A percentile compares a stretch with the other conserved stretches of the same genome.
phyloP scores from a whole-genome alignment of 2,329 filamentous ascomycete genomes.

The Trichoderma endophyticum region DNA sequence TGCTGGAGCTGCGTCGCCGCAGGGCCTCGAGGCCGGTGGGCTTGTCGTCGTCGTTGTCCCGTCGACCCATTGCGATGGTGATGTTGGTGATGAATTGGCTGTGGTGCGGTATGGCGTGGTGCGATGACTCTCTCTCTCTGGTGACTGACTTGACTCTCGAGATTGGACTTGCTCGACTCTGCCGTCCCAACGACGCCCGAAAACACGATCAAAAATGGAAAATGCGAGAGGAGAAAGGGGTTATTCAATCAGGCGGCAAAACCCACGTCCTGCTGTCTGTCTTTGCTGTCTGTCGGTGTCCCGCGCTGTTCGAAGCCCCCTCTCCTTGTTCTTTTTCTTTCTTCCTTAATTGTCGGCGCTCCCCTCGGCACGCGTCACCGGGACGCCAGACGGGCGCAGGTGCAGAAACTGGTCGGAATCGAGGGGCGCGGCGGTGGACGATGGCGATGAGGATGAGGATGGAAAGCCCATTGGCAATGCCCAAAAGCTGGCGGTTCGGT shows the following conservation, averaged over 20 bases:
- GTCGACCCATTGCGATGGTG: constrained; percentile 13
- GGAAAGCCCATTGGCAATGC: constrained; percentile 7
- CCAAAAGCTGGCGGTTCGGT: constrained; percentile 3
- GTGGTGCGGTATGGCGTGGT: neutral
- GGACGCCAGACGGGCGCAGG: constrained; percentile 16
- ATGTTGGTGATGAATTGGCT: neutral
- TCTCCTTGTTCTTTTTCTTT: neutral
- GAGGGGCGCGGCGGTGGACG: constrained; percentile 2
- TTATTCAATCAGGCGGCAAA: neutral
- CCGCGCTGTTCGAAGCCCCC: neutral
- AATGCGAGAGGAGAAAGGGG: neutral
- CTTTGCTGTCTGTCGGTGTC: neutral
- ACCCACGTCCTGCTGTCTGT: neutral
- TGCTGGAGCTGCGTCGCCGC: constrained; percentile 20
- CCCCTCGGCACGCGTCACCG: constrained; percentile 19
- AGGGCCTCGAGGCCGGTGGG: constrained; percentile 18
- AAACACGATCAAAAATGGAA: neutral
- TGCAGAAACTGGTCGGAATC: neutral
- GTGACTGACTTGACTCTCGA: neutral
- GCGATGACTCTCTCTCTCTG: too few relatives aligned
- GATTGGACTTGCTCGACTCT: constrained; percentile 3
- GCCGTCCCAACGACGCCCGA: constrained; percentile 1
- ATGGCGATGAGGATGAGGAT: neutral
- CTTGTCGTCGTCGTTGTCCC: constrained; percentile 14
- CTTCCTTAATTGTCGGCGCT: constrained; percentile 1